Evolutionary conservation across 2,329 filamentous ascomycete genomes (phyloP).

Genomic region (Chaetomiaceae sp.): DNA sequence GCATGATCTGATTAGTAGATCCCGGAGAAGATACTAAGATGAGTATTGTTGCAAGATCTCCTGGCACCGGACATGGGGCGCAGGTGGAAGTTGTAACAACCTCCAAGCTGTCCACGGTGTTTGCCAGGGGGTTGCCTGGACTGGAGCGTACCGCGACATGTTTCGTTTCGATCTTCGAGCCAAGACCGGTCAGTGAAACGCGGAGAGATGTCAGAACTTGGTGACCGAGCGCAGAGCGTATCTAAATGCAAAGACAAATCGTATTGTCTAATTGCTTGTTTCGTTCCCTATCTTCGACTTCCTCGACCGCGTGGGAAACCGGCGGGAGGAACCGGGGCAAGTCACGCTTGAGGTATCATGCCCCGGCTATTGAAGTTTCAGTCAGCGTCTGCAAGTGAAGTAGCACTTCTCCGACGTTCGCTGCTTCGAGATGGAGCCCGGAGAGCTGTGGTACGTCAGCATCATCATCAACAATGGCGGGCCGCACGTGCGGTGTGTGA

Average conservation of each 20-base stretch:
- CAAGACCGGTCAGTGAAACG: neutral
- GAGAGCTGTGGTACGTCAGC: neutral
- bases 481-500: too few relatives aligned
- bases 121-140: too few relatives aligned
- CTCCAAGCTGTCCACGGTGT: too few relatives aligned
- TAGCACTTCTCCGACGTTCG: neutral
- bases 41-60: too few relatives aligned
- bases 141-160: too few relatives aligned
- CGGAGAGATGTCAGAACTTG: neutral
- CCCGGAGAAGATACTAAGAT: too few relatives aligned
- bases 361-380: slow-evolving; percentile 26
- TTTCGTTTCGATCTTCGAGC: too few relatives aligned
- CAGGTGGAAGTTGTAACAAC: too few relatives aligned
- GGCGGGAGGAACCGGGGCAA: neutral
- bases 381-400: slow-evolving; percentile 28
- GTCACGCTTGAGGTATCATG: neutral
- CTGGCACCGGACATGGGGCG: too few relatives aligned
- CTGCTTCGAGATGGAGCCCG: neutral
- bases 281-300: neutral
- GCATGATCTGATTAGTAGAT: too few relatives aligned
- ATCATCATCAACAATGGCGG: too few relatives aligned
- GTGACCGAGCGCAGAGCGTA: too few relatives aligned
- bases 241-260: neutral
- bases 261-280: neutral
- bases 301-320: neutral